phyloP scores from a whole-genome alignment of 2,329 filamentous ascomycete species.

The Endocalyx cinctus region DNA sequence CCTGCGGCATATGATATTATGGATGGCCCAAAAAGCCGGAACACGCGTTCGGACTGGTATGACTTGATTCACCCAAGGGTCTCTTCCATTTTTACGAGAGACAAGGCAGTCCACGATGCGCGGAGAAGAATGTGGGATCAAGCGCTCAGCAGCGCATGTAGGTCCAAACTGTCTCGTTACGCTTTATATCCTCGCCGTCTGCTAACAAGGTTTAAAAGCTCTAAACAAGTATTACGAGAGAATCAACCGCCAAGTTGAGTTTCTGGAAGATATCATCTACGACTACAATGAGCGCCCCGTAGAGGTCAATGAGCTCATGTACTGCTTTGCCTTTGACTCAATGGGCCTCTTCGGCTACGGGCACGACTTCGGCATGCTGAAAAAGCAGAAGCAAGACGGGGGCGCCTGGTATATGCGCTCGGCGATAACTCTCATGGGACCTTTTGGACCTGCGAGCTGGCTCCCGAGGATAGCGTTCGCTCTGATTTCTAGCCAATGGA shows the following conservation, averaged over 20 bases:
- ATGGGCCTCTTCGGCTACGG: background rate
- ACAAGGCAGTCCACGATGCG: slow-evolving; percentile 15
- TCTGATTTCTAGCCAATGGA: no score
- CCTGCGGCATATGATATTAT: slow-evolving; percentile 18
- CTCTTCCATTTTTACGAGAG: slow-evolving; percentile 15
- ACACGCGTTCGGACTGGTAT: slow-evolving; percentile 23
- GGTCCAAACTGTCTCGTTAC: background rate
- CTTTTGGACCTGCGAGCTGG: no score
- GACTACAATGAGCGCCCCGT: no score
- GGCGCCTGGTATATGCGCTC: no score
- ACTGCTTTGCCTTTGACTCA: background rate
- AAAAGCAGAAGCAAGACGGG: no score
- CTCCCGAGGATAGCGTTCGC: no score
- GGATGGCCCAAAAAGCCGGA: slow-evolving; percentile 20
- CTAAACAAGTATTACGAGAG: no score
- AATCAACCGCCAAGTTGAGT: no score
- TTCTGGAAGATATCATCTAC: no score
- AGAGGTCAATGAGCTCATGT: no score
- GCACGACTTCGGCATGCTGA: background rate
- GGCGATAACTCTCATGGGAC: no score
- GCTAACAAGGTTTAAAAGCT: no score
- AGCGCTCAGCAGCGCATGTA: slow-evolving; percentile 9
- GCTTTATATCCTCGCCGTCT: background rate
- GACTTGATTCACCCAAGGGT: slow-evolving; percentile 17
- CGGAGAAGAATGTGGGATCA: slow-evolving; percentile 18